Evolutionary conservation across 345 rosid genomes (phyloP).

Genomic region (Salix udensis): DNA sequence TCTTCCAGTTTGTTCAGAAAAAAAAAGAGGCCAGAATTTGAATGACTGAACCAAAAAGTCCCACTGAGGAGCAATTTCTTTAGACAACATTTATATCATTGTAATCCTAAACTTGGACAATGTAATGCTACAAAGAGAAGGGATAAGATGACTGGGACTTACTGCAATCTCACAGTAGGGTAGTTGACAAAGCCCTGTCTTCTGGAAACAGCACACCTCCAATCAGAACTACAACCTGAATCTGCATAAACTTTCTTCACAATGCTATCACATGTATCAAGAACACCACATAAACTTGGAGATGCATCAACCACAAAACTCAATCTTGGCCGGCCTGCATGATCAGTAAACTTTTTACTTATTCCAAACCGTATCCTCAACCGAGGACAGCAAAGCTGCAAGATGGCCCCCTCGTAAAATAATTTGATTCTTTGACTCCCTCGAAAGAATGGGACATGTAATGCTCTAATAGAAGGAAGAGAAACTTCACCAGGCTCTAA

Average conservation of each 20-base stretch:
- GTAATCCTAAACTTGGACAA: background rate
- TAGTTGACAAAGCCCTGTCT: slow-evolving; percentile 29
- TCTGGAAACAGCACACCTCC: slow-evolving; percentile 53
- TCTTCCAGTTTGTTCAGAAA: too few relatives aligned
- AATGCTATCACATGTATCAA: slow-evolving; percentile 56
- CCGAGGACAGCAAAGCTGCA: slow-evolving; percentile 55
- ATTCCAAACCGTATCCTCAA: slow-evolving; percentile 65
- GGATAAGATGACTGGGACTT: slow-evolving; percentile 29
- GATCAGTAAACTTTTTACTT: slow-evolving; percentile 45
- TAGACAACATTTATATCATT: background rate
- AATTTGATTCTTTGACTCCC: slow-evolving; percentile 50
- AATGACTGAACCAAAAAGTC: too few relatives aligned
- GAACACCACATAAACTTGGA: slow-evolving; percentile 48
- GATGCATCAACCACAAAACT: slow-evolving; percentile 63
- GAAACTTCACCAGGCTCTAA: slow-evolving; percentile 51
- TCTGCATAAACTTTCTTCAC: slow-evolving; percentile 41
- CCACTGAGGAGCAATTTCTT: background rate
- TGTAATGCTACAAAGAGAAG: background rate
- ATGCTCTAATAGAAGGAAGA: slow-evolving; percentile 43
- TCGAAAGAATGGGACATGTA: slow-evolving; percentile 41
- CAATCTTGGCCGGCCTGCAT: slow-evolving; percentile 54
- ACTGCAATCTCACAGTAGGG: slow-evolving; percentile 69
- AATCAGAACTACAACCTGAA: slow-evolving; percentile 58
- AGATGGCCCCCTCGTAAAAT: slow-evolving; percentile 34
- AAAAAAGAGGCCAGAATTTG: too few relatives aligned